Evolutionary conservation across 257 asterid genomes (phyloP), one percentile per base, ranked within the genome.

Genomic region (Apocynum venetum): DNA sequence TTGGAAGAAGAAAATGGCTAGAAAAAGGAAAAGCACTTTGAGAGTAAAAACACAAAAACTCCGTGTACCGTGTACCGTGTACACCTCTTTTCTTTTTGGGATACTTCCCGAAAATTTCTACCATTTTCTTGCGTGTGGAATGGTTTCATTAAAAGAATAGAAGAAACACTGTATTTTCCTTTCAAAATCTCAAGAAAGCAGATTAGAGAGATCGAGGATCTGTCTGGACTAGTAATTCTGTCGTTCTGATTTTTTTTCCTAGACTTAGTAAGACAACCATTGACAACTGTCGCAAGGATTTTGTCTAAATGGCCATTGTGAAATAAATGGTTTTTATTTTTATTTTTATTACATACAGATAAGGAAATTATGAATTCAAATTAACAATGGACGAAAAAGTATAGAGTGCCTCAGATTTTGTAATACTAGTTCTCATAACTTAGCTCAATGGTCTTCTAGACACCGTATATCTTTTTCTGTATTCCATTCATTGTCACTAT

Each of bases 1-100:
- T 15, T 67, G 35, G 31, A 17, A 17, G 72, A 67, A 17, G 72
- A 44, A 19, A 67, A 67, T 17, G 35, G 51, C 6, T 36, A 67
- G 52, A 36, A 2, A 43, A 67, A 67, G 35, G 31, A 43, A 43
- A n/a, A 66, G 12, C 19, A 36, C 46, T 61, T 61, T 36, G 47
- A 36, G 17, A 64, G 9, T 36, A 35, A 38, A 56, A 36, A 38
- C n/a, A 7, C 13, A 25, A n/a, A 31, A 25, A 25, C n/a, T 59
- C 0, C 2, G 0, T 6, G 9, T 25, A 2, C n/a, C 2, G 0
- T 6, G 9, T 25, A 2, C n/a, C 2, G 6, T 1, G 5, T 9
- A 4, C 7, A 17, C 11, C 4, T 3, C 40, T 36, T 64, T 15
- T 1, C 20, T 36, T 36, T 64, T 13, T 0, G 0, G 4, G 20